Evolutionary conservation across 1,284 basidiomycete species (phyloP).

Genomic region (Trichosporon sp.): DNA sequence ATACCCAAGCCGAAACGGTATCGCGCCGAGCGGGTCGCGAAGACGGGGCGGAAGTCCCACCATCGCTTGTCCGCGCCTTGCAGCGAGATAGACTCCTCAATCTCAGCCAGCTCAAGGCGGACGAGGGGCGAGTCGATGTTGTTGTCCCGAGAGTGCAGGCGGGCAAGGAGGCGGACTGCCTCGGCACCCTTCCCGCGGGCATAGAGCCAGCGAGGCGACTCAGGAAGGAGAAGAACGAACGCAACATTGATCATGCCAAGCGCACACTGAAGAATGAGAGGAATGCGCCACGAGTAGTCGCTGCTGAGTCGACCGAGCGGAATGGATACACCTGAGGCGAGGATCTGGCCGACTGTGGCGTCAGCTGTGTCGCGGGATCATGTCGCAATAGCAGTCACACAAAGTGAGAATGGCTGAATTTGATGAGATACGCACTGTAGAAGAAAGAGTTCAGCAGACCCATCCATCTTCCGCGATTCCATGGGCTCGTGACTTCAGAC

Average conservation of each 20-base stretch:
- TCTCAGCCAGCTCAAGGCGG: conserved; percentile 55
- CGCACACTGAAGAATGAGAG: conserved; percentile 52
- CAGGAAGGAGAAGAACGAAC: conserved; percentile 46
- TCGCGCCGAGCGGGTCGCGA: conserved; percentile 51
- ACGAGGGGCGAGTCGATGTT: conserved; percentile 54
- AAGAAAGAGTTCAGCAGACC: conserved; percentile 52
- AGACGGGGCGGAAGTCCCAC: conserved; percentile 57
- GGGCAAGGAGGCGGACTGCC: conserved; percentile 18
- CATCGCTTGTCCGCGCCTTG: conserved; percentile 41
- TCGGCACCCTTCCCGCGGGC: conserved; percentile 18
- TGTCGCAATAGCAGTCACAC: too few species aligned
- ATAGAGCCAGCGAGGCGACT: conserved; percentile 53
- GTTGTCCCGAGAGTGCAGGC: conserved; percentile 52
- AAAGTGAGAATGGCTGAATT: too few species aligned
- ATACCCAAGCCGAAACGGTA: conserved; percentile 55
- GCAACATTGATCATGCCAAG: conserved; percentile 52
- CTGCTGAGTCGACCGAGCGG: conserved; percentile 51
- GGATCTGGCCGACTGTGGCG: conserved; percentile 52
- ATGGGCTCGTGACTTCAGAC: conserved; percentile 53
- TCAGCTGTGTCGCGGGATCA: neutral
- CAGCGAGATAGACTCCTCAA: conserved; percentile 52
- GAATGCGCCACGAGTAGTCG: conserved; percentile 54
- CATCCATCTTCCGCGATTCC: conserved; percentile 54
- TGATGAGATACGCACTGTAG: conserved; percentile 35
- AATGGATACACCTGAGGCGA: conserved; percentile 55